Conservation (phyloP, 495 filamentous ascomycete species). For the Penicillium daleae region DNA sequence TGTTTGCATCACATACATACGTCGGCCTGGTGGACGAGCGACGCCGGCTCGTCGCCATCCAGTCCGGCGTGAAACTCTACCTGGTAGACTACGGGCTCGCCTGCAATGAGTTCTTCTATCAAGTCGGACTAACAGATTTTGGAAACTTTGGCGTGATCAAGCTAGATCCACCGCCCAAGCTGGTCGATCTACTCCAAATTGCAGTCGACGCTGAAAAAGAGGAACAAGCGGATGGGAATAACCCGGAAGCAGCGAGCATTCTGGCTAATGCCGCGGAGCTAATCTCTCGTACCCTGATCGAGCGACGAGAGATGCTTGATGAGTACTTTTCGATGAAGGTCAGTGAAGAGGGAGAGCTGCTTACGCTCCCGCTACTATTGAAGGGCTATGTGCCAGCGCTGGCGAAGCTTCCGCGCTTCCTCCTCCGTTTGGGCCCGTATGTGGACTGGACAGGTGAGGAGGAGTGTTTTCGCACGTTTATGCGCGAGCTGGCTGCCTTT, state of each 20-base stretch:
- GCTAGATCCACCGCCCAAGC: constrained; percentile 73
- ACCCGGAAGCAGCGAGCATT: constrained; percentile 60
- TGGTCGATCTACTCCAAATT: constrained; percentile 71
- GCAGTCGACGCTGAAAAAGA: constrained; percentile 69
- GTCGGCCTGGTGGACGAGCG: constrained; percentile 90
- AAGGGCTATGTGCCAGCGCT: constrained; percentile 87
- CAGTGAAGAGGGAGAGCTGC: constrained; percentile 73
- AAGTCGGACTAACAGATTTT: constrained; percentile 94
- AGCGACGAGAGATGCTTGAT: constrained; percentile 79
- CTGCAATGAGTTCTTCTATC: constrained; percentile 93
- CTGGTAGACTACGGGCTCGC: constrained; percentile 92
- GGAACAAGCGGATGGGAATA: constrained; percentile 21
- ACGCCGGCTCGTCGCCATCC: constrained; percentile 86
- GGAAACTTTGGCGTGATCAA: constrained; percentile 88
- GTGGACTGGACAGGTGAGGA: constrained; percentile 87
- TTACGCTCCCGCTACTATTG: constrained; percentile 78
- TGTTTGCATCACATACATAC: constrained; percentile 89
- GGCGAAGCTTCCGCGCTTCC: constrained; percentile 85
- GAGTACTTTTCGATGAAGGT: constrained; percentile 94
- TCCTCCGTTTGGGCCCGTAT: constrained; percentile 85
- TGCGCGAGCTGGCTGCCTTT: constrained; percentile 86
- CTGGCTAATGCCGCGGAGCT: constrained; percentile 65
- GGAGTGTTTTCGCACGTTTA: constrained; percentile 81
- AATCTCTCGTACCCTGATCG: constrained; percentile 66
- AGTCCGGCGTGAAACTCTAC: constrained; percentile 90